Conservation (phyloP, 805 yeast genomes). For the Yamadazyma endophytica region DNA sequence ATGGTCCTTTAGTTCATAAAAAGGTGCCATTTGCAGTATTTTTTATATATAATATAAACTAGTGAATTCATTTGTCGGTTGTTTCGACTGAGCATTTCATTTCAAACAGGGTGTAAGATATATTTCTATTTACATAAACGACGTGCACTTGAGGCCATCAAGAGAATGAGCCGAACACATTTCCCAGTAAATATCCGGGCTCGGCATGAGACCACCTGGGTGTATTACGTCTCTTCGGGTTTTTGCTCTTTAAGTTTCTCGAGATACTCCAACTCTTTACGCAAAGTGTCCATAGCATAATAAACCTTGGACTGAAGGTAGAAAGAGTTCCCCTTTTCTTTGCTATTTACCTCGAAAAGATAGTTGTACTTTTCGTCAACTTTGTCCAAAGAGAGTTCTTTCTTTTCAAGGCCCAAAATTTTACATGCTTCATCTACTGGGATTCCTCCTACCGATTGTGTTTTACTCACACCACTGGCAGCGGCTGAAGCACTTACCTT, state of each 20-base stretch:
- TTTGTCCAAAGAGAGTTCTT: slow-evolving; percentile 51
- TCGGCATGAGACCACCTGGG: not conserved
- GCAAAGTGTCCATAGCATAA: slow-evolving; percentile 89
- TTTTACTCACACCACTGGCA: slow-evolving; percentile 39
- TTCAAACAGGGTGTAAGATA: too few species aligned
- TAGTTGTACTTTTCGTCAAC: slow-evolving; percentile 71
- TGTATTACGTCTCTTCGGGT: slow-evolving; percentile 1
- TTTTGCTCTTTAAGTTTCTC: slow-evolving; percentile 35
- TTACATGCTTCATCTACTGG: slow-evolving; percentile 87
- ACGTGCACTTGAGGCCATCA: too few species aligned
- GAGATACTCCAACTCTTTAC: slow-evolving; percentile 65
- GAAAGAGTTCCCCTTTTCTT: slow-evolving; percentile 94
- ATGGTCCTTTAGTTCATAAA: too few species aligned
- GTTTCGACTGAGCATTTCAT: too few species aligned
- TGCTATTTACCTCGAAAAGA: slow-evolving; percentile 82
- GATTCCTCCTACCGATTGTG: slow-evolving; percentile 69
- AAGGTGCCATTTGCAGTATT: too few species aligned
- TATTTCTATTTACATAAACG: too few species aligned
- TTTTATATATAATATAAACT: too few species aligned
- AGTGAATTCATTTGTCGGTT: too few species aligned
- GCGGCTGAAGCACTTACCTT: slow-evolving; percentile 77
- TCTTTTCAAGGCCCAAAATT: slow-evolving; percentile 74
- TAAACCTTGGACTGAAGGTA: slow-evolving; percentile 89
- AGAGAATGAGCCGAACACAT: too few species aligned
- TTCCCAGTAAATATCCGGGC: not conserved